Evolutionary conservation across 306 rosid genomes (phyloP).

Genomic region (Vigna mungo): DNA sequence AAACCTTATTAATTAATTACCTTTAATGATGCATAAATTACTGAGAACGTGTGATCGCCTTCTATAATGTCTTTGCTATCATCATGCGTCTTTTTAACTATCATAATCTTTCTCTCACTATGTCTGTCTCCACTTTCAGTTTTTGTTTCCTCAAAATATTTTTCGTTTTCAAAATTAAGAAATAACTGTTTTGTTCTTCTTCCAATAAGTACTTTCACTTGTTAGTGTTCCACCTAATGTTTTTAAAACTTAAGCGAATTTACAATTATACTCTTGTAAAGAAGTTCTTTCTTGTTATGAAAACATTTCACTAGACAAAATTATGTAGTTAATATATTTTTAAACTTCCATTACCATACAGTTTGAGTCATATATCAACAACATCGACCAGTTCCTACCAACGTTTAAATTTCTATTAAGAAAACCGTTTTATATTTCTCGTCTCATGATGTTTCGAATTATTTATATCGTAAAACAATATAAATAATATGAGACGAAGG

Average conservation of each 20-base stretch:
- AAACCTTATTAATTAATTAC: not conserved
- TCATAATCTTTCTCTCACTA: constrained; percentile 17
- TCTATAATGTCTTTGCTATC: constrained; percentile 30
- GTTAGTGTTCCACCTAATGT: not conserved
- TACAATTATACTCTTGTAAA: not conserved
- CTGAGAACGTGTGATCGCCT: constrained; percentile 41
- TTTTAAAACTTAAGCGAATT: not conserved
- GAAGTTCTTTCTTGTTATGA: not conserved
- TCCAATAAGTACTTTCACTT: not conserved
- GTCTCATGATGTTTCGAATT: too few relatives aligned
- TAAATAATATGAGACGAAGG: too few relatives aligned
- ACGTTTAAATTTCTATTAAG: too few relatives aligned
- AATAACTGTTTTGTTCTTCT: not conserved
- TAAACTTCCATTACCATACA: not conserved
- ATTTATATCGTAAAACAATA: too few relatives aligned
- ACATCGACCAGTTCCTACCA: too few relatives aligned
- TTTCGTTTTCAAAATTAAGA: not conserved
- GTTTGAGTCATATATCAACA: not conserved
- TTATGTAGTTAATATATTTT: not conserved
- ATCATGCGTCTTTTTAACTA: constrained; percentile 35
- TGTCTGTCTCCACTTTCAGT: not conserved
- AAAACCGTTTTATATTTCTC: too few relatives aligned
- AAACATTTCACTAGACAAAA: not conserved
- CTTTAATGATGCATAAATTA: constrained; percentile 39
- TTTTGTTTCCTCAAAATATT: not conserved